Evolutionary conservation across 2,329 filamentous ascomycete genomes (phyloP).

Genomic region (Hypoxylon sp.): DNA sequence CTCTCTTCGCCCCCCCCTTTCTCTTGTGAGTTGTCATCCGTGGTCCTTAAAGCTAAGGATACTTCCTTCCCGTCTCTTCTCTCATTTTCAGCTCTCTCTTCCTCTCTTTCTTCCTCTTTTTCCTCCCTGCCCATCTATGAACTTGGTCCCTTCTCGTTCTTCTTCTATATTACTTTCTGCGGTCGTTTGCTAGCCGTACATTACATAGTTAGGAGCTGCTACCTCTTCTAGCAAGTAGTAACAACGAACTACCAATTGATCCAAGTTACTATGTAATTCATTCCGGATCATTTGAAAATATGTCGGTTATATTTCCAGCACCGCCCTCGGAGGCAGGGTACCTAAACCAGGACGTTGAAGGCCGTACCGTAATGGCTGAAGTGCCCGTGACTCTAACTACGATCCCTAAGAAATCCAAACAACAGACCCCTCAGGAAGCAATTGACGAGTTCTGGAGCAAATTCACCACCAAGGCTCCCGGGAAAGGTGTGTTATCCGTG

Average conservation of each 20-base stretch:
- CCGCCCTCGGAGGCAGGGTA: constrained; percentile 45
- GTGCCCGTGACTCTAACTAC: constrained; percentile 43
- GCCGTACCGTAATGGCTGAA: constrained; percentile 45
- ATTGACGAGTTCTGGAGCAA: constrained; percentile 82
- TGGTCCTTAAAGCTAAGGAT: constrained; percentile 16
- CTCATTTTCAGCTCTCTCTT: neutral
- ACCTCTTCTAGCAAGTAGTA: neutral
- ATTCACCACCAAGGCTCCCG: constrained; percentile 78
- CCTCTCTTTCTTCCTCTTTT: constrained; percentile 8
- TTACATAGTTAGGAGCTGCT: neutral
- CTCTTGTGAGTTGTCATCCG: constrained; percentile 16
- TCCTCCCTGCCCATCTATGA: constrained; percentile 4
- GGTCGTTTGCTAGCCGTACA: neutral
- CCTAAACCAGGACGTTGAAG: constrained; percentile 39
- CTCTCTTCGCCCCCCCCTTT: constrained; percentile 1
- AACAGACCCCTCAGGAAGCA: constrained; percentile 75
- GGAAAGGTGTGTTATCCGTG: constrained; percentile 68
- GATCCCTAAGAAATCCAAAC: constrained; percentile 58
- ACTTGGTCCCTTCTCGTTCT: constrained; percentile 1
- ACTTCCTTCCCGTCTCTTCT: constrained; percentile 7
- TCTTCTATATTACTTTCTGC: neutral
- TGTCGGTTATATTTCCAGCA: constrained; percentile 30
- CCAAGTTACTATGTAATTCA: neutral
- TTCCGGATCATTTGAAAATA: constrained; percentile 1
- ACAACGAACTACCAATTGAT: neutral